phyloP scores from a whole-genome alignment of 257 asterid genomes.

The Solanum rostratum region DNA sequence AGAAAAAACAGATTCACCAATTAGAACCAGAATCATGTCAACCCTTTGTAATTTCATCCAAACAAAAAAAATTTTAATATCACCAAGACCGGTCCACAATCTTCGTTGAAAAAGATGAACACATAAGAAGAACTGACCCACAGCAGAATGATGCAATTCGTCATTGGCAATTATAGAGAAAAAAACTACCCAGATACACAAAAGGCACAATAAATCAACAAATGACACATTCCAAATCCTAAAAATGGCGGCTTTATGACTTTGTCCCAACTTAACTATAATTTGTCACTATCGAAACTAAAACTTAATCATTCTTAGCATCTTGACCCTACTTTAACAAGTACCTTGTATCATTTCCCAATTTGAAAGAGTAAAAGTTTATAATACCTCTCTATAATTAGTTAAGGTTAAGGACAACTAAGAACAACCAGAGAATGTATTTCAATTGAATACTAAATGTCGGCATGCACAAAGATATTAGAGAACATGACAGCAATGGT shows the following conservation, averaged over 20 bases:
- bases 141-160: neutral
- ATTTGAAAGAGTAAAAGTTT: no score
- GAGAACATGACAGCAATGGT: neutral
- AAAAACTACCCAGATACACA: neutral
- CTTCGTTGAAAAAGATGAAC: neutral
- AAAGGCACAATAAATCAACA: neutral
- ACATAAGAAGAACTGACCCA: neutral
- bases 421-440: neutral
- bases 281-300: neutral
- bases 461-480: neutral
- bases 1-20: no score
- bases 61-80: neutral
- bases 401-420: neutral
- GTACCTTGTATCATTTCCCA: no score
- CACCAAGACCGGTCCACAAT: neutral
- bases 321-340: no score
- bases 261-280: neutral
- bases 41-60: no score
- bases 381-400: no score
- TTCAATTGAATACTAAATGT: neutral
- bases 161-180: neutral
- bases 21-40: no score
- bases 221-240: neutral
- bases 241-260: neutral
- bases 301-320: no score